Conservation (phyloP, 2,329 filamentous ascomycete species). For the Bisporella sp. region DNA sequence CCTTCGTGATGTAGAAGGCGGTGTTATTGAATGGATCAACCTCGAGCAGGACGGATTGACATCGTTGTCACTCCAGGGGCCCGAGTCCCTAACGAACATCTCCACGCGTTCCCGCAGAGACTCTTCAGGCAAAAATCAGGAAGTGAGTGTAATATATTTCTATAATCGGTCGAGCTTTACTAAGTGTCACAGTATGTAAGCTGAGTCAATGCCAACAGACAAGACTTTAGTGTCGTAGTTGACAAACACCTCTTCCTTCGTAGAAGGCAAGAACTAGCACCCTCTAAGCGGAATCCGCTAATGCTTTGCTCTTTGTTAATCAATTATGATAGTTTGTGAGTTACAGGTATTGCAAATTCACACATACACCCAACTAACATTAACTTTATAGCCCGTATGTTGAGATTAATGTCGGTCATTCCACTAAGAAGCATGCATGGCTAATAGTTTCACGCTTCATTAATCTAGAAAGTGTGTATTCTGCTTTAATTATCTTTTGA, state of each 20-base stretch:
- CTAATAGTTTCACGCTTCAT: background rate
- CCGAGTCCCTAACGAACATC: background rate
- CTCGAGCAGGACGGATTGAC: background rate
- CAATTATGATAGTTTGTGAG: background rate
- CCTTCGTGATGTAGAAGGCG: background rate
- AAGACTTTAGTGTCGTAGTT: background rate
- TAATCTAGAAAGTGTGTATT: background rate
- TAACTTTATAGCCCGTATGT: background rate
- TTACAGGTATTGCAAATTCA: background rate
- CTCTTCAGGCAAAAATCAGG: background rate
- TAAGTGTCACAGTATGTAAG: constrained; percentile 3
- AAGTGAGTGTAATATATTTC: background rate
- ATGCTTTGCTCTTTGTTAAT: background rate
- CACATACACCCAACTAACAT: background rate
- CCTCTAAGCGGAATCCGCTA: background rate
- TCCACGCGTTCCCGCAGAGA: background rate
- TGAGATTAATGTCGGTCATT: background rate
- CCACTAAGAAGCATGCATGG: background rate
- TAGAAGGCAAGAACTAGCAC: constrained; percentile 1
- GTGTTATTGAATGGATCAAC: constrained; percentile 1
- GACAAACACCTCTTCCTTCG: constrained; percentile 1
- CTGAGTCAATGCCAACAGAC: constrained; percentile 1
- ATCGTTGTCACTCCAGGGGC: background rate
- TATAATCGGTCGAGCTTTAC: background rate
- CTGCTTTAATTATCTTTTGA: background rate